Percentiles rank a stretch among this genome's conserved stretches.
Conservation (phyloP, 331 rosid genomes). For the Saraca asoca region DNA sequence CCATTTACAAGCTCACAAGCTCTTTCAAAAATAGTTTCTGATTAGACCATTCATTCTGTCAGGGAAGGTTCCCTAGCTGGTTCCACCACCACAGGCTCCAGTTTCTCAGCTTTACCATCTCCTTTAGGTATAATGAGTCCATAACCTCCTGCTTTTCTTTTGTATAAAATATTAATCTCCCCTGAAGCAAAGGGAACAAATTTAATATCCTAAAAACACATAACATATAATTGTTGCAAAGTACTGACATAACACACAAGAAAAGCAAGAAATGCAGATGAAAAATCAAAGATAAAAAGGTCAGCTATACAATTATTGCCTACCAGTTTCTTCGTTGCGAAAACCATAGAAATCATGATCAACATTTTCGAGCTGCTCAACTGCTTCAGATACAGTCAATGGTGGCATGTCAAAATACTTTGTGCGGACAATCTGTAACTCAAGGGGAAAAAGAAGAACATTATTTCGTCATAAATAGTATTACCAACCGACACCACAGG, state of each 20-base stretch:
- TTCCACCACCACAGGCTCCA: constrained; percentile 49
- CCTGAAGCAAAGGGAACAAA: constrained; percentile 47
- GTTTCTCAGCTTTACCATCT: constrained; percentile 47
- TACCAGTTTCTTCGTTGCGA: constrained; percentile 94
- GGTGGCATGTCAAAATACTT: constrained; percentile 97
- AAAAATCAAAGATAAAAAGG: constrained; percentile 18
- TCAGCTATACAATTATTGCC: constrained; percentile 12
- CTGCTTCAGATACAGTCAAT: constrained; percentile 82
- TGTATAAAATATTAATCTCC: constrained; percentile 80
- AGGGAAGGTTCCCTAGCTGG: constrained; percentile 53
- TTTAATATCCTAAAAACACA: constrained; percentile 29
- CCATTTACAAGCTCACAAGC: constrained; percentile 38
- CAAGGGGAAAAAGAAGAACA: constrained; percentile 1
- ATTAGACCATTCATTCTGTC: constrained; percentile 53
- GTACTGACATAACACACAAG: not conserved
- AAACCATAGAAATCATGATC: constrained; percentile 91
- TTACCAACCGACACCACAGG: not conserved
- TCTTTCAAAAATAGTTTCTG: constrained; percentile 33
- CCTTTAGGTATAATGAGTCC: constrained; percentile 88
- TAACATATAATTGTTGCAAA: constrained; percentile 11
- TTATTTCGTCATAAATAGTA: constrained; percentile 11
- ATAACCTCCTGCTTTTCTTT: constrained; percentile 83
- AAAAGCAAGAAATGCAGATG: not conserved
- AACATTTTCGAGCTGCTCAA: constrained; percentile 81
- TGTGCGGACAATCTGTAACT: constrained; percentile 78